These are phyloP conservation scores for Cercospora berteroae DNA, from an alignment of 2,329 filamentous ascomycete genomes.

Conservation along the genomic window DNA sequence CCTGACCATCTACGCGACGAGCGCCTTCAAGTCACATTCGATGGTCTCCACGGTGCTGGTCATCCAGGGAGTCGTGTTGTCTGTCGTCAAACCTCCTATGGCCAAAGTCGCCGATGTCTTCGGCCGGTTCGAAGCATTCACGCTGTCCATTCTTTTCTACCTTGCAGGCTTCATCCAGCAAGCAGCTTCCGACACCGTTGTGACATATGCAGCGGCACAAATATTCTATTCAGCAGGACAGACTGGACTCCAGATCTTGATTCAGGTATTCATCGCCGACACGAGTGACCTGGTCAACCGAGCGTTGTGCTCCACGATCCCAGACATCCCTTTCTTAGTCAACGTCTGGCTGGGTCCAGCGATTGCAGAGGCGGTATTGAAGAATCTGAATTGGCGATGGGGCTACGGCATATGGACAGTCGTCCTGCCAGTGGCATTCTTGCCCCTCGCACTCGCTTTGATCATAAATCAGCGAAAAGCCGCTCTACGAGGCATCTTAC, in stretches of 20 bases:
- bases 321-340: conserved; percentile 59
- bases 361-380: conserved; percentile 51
- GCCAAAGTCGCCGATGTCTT: conserved; percentile 63
- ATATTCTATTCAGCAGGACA: conserved; percentile 63
- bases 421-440: conserved; percentile 56
- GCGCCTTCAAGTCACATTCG: conserved; percentile 62
- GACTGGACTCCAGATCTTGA: conserved; percentile 59
- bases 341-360: conserved; percentile 61
- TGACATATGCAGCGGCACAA: conserved; percentile 56
- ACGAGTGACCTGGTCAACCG: conserved; percentile 60
- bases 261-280: conserved; percentile 65
- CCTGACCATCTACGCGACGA: conserved; percentile 64
- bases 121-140: conserved; percentile 60
- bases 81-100: conserved; percentile 61
- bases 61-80: conserved; percentile 62
- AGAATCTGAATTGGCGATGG: conserved; percentile 57
- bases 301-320: conserved; percentile 58
- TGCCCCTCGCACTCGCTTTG: conserved; percentile 55
- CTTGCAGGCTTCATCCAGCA: conserved; percentile 59
- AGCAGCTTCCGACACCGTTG: conserved; percentile 55
- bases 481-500: conserved; percentile 49
- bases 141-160: conserved; percentile 54
- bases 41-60: conserved; percentile 64
- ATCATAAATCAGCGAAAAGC: conserved; percentile 54
- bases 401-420: conserved; percentile 63